Evolutionary conservation across 192 early-diverging fungal species (phyloP), one percentile per base, ranked within the genome.

Genomic region (Backusella parvicylindrica): DNA sequence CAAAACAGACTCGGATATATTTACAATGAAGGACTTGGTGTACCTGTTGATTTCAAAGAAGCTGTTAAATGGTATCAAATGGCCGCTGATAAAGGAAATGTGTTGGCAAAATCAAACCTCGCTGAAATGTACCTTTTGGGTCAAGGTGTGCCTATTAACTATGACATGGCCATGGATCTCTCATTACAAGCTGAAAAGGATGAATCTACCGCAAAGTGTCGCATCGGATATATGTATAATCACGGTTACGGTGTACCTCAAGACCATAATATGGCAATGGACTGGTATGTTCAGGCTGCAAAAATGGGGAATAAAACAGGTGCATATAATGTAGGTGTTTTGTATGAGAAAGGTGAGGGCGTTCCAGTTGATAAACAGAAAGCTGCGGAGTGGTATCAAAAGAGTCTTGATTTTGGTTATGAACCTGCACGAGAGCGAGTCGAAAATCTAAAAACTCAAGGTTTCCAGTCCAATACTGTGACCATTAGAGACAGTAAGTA

Each of bases 1-100:
- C 84, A 85, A 70, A 84, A 83, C 43, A 74, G 83, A 75, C 73
- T 88, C 8, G 86, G 83, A 32, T 82, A 82, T 43, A 85, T 84
- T 32, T 81, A 87, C 11, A 81, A 87, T 75, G 81, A 77, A 50
- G 82, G 87, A 12, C 23, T 83, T 53, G 82, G 86, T 6, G 49
- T 60, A 16, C 49, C 71, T 11, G 43, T 47, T 30, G 37, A 81
- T 70, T 67, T 74, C 6, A 67, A 47, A 26, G 33, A 77, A 31
- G 80, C 80, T 7, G 60, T 71, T 6, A 53, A 32, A 11, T 81
- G 80, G 80, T 81, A 77, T 40, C 53, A 60, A 60, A 28, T 28
- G 12, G 21, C 53, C 0, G 53, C 23, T 3, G 23, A 60, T 60
- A 23, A 7, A 12, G 53, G 53, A 60, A 60, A 60, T 60, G 26